Conservation (phyloP, 2,329 filamentous ascomycete genomes). For the Epichloe bromicola region DNA sequence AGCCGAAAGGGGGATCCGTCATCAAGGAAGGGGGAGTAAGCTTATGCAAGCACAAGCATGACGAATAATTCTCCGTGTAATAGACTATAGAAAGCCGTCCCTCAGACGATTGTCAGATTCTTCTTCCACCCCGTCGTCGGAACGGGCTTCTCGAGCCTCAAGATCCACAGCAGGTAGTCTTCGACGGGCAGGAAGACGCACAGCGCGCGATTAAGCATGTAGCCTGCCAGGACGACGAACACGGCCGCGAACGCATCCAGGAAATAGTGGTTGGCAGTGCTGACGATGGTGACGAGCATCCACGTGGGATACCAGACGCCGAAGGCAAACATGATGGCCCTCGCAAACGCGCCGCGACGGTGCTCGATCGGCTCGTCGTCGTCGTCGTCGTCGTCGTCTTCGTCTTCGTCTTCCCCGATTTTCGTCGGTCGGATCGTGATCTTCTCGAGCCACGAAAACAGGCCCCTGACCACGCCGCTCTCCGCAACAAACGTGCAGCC, state of each 20-base stretch:
- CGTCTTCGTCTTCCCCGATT: conserved; percentile 7
- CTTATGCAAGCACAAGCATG: neutral
- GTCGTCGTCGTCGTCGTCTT: conserved; percentile 10
- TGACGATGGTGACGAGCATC: conserved; percentile 43
- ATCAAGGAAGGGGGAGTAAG: neutral
- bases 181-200: conserved; percentile 49
- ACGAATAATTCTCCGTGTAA: neutral
- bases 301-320: conserved; percentile 39
- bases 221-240: conserved; percentile 46
- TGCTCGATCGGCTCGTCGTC: conserved; percentile 10
- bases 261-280: conserved; percentile 49
- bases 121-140: conserved; percentile 28
- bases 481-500: conserved; percentile 38
- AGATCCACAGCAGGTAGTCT: conserved; percentile 49
- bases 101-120: conserved; percentile 7
- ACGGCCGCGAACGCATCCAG: conserved; percentile 52
- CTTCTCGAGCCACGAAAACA: conserved; percentile 10
- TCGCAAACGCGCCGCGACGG: conserved; percentile 9
- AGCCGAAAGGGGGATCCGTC: neutral
- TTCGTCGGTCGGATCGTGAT: neutral
- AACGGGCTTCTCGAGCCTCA: conserved; percentile 49
- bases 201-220: conserved; percentile 35
- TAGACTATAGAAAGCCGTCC: neutral
- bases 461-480: conserved; percentile 31
- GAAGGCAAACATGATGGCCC: conserved; percentile 15